Percentiles rank a stretch among this genome's conserved stretches.
Conservation (phyloP, 2,329 filamentous ascomycete species). For the Alternaria triticina region DNA sequence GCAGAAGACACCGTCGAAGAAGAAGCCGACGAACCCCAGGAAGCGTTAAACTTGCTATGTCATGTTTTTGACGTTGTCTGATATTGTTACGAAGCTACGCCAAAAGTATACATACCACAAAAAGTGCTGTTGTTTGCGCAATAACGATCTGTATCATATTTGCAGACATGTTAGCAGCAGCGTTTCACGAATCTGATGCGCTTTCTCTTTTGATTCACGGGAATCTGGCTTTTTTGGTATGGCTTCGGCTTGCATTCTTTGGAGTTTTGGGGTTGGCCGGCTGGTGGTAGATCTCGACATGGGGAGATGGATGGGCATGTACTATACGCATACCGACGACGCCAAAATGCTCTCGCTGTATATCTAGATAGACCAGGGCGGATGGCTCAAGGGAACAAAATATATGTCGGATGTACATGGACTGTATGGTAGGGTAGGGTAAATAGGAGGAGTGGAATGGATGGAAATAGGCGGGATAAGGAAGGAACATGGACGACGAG, state of each 20-base stretch:
- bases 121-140: not conserved
- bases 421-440: not conserved
- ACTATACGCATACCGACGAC: not conserved
- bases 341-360: not conserved
- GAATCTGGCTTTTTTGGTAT: not conserved
- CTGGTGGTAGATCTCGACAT: too few relatives aligned
- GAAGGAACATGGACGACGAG: constrained; percentile 3
- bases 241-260: not conserved
- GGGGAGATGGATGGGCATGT: not conserved
- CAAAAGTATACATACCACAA: not conserved
- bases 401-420: not conserved
- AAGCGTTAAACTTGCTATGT: constrained; percentile 20
- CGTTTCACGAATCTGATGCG: not conserved
- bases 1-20: constrained; percentile 53
- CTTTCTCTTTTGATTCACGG: not conserved
- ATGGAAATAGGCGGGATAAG: not conserved
- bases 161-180: not conserved
- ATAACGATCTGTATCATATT: not conserved
- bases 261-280: not conserved
- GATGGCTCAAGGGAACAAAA: not conserved
- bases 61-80: not conserved
- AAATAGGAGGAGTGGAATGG: not conserved
- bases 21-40: constrained; percentile 54
- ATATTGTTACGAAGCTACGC: not conserved
- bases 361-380: not conserved